Evolutionary conservation across 2,329 filamentous ascomycete species (phyloP).

Genomic region (Colletotrichum camelliae): DNA sequence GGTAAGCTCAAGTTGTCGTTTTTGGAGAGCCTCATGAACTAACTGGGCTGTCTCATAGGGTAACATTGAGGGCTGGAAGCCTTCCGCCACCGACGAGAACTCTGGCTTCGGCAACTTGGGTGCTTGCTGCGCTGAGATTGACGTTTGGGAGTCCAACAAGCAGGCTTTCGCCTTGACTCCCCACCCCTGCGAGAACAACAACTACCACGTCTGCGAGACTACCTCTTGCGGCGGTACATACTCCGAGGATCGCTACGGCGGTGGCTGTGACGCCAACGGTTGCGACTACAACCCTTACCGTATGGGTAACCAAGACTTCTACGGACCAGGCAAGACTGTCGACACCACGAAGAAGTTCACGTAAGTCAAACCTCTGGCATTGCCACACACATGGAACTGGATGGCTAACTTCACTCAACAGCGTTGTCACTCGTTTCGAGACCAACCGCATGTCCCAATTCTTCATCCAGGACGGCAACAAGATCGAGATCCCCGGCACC

Average conservation of each 20-base stretch:
- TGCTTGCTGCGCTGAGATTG: constrained; percentile 30
- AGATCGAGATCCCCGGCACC: constrained; percentile 22
- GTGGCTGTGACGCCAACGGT: constrained; percentile 68
- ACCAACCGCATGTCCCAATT: constrained; percentile 19
- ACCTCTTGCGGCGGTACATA: constrained; percentile 53
- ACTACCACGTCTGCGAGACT: constrained; percentile 24
- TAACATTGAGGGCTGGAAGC: constrained; percentile 28
- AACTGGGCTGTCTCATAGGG: not conserved
- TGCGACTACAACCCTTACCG: constrained; percentile 72
- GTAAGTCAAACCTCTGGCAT: not conserved
- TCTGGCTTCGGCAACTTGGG: constrained; percentile 27
- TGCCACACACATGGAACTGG: constrained; percentile 41
- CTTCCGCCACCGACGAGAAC: constrained; percentile 24
- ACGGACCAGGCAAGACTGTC: constrained; percentile 61
- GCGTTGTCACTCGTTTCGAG: constrained; percentile 66
- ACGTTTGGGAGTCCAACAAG: constrained; percentile 31
- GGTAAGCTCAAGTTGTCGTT: not conserved
- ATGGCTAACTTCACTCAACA: not conserved
- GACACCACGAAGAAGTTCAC: constrained; percentile 63
- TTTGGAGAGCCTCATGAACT: not conserved
- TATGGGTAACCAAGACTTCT: constrained; percentile 63
- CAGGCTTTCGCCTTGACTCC: constrained; percentile 28
- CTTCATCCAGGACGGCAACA: constrained; percentile 22
- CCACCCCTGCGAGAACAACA: constrained; percentile 25
- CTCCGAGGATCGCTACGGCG: constrained; percentile 55